Base-by-base conservation (phyloP, 2,329 filamentous ascomycete genomes). In the Aspergillus ochraceoroseus region DNA sequence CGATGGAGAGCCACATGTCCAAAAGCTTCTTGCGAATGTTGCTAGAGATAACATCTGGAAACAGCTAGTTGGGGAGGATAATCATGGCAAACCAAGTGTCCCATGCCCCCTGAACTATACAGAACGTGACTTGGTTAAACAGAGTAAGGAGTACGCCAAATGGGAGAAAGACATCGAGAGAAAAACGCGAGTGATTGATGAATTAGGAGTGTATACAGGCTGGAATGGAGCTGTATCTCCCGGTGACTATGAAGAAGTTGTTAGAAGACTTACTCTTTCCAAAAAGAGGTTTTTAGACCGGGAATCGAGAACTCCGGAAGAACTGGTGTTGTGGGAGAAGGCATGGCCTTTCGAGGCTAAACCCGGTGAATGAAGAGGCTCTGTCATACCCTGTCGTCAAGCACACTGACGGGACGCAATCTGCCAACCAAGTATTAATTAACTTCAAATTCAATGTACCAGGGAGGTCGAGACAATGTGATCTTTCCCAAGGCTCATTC, bases 151-250 rank as follows among this genome's bases (percentile, higher is more conserved):
- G 31, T 48, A 45, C 13, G 28, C 33, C 14, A 47, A 49, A 32
- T 54, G 48, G 48, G 32, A 43, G 18, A 32, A 30, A 30, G 49
- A 51, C 14, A 15, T 53, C n/a, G 48, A 53, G 18, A 44, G 44
- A 20, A 53, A 51, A 41, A 15, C 42, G 17, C 42, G 35, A 31
- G 34, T 53, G 3, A 13, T 50, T 26, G 34, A 47, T 12, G 43
- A 48, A 33, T 29, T 51, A 23, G 48, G 47, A 2, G 44, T 44
- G 2, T 53, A 51, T 38, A 37, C 35, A 9, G 50, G 52, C n/a
- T 54, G 48, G 49, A 48, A 47, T 37, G 49, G 45, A 20, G 47
- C 44, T 13, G 47, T 51, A 12, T 41, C 37, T 31, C 41, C 48
- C 30, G 12, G 34, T 8, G 41, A 51, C 11, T 51, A 49, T 35